Evolutionary conservation across 2,329 filamentous ascomycete genomes (phyloP), one percentile per base, ranked within the genome.

Genomic region (Pezicula rhizophila): DNA sequence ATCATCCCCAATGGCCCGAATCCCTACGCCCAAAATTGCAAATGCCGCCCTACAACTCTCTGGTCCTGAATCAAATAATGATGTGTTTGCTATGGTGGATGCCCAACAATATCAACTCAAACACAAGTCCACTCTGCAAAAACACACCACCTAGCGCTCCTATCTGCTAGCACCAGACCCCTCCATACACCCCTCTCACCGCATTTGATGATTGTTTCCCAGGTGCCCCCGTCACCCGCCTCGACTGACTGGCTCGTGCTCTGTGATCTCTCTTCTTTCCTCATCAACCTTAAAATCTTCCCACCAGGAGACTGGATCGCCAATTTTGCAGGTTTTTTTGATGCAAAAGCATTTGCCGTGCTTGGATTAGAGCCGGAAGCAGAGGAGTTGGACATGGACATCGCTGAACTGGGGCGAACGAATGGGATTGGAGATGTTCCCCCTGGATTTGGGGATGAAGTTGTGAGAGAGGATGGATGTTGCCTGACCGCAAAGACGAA

Each of bases 401-500:
- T 75, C 2, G 81, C 79, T 5, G 82, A 84, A 23, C 72, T 66
- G 1, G 83, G 82, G 2, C 82, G 72, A 23, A 70, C 68, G 57
- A 82, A 84, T 0, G 84, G 84, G 17, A 82, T 72, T 1, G 84
- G 84, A 14, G 63, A 66, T 15, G 65, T 60, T 43, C 68, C 41
- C 51, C 67, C 54, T 15, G 62, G 60, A 47, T 64, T 67, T 25
- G 65, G 63, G 25, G 68, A 60, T 33, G 68, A 63, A 37, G 65
- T 62, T 2, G 68, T 68, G 0, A 78, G 68, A 1, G 77, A 78
- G 1, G 89, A 85, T 0, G 91, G 88, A 64, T 99, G 91, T 64
- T 99, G 93, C 41, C 93, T 87, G 52, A 99, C 87, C 46, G 87
- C 87, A 67, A 99, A 99, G 25, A 99, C 92, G 64, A 96, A 99